phyloP scores from a whole-genome alignment of 257 asterid genomes.

The Linaria vulgaris region DNA sequence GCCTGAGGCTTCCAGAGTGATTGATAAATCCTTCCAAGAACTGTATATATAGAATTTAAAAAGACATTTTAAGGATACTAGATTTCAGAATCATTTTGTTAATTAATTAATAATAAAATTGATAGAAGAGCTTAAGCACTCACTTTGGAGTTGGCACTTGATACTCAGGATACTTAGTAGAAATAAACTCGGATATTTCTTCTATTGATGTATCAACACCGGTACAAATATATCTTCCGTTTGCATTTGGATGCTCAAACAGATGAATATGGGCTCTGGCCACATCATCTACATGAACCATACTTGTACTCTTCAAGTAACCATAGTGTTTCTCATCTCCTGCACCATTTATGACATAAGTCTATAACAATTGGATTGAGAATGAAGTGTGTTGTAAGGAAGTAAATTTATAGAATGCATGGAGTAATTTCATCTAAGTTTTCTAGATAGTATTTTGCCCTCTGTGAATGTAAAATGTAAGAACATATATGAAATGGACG shows the following conservation, averaged over 20 bases:
- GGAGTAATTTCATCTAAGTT: no score
- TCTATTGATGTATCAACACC: slow-evolving; percentile 32
- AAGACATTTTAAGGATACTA: not conserved
- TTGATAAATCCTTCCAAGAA: slow-evolving; percentile 8
- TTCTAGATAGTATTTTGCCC: no score
- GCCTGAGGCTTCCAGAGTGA: slow-evolving; percentile 4
- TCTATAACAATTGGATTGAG: no score
- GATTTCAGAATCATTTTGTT: no score
- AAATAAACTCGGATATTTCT: slow-evolving; percentile 33
- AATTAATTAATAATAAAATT: no score
- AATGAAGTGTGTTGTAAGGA: no score
- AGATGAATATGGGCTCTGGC: slow-evolving; percentile 47
- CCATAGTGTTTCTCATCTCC: slow-evolving; percentile 30
- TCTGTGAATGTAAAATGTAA: no score
- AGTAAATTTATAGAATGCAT: no score
- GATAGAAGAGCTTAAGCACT: slow-evolving; percentile 27
- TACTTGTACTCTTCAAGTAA: not conserved
- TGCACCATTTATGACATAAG: slow-evolving; percentile 19
- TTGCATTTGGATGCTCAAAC: slow-evolving; percentile 36
- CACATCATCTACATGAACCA: slow-evolving; percentile 47
- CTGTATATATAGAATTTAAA: not conserved
- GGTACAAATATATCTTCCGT: slow-evolving; percentile 52
- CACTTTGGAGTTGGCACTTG: slow-evolving; percentile 37
- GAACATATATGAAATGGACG: no score
- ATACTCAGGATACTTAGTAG: slow-evolving; percentile 41